Evolutionary conservation across 164 flowering plant species (phyloP), one percentile per base, ranked within the genome.

Genomic region (Warburgia ugandensis): DNA sequence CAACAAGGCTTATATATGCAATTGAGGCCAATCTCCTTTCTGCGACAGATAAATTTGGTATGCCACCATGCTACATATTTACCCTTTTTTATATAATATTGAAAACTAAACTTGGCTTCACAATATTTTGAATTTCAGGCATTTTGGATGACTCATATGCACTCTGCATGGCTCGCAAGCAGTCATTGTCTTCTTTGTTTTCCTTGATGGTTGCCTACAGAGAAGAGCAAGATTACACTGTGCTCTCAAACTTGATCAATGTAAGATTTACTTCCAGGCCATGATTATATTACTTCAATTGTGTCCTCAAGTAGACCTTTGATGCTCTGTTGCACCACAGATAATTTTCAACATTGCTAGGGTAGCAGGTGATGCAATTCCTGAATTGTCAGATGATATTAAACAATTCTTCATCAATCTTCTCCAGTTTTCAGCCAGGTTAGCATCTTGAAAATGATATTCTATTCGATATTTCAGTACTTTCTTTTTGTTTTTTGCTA

Each of bases 121-220:
- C 9, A 38, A 11, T 48, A 23, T 27, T 29, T 17, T 52, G 5
- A 0, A n/a, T 25, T 8, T 38, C 81, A 94, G 99, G 99, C 10
- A 67, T 89, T 63, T 65, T 94, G 81, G 99, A 89, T 52, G 97
- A 94, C 59, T 71, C 89, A 22, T 83, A 55, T 77, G 89, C 99
- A 27, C 76, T 94, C 47, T 88, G 78, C 52, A 77, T 75, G 86
- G 94, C 90, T 50, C 61, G 87, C 53, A 73, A 84, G 61, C 81
- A 66, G 62, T 57, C 96, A 30, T 50, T 89, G 70, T 65, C 79
- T 26, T 82, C 92, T 40, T 77, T 94, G 80, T 76, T 94, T 51
- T 69, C 74, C 41, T 73, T 94, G 79, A 80, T 89, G 90, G 60
- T 69, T 65, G 79, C 97, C 52, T 94, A 69, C 71, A 71, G 80